Evolutionary conservation across 352 stramenopile species (phyloP).

Genomic region (Pythium guiyangense): DNA sequence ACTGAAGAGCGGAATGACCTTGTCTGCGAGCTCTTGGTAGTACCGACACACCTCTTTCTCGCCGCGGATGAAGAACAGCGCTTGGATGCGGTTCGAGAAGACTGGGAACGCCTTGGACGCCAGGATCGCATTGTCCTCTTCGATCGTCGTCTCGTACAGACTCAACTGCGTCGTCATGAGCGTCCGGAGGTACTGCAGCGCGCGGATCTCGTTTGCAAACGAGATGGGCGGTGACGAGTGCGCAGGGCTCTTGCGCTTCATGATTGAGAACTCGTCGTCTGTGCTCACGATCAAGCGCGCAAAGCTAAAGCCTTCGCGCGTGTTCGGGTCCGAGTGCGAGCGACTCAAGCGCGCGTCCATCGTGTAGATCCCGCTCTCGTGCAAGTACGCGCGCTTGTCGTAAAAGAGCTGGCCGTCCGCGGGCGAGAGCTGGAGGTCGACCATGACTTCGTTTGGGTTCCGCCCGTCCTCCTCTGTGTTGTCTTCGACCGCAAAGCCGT

Average conservation of each 20-base stretch:
- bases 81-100: slow-evolving; percentile 87
- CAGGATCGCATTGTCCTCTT: slow-evolving; percentile 82
- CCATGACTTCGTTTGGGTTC: slow-evolving; percentile 97
- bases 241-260: slow-evolving; percentile 76
- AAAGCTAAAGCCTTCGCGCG: slow-evolving; percentile 84
- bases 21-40: slow-evolving; percentile 78
- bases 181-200: slow-evolving; percentile 60
- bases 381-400: slow-evolving; percentile 79
- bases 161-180: slow-evolving; percentile 81
- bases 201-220: slow-evolving; percentile 82
- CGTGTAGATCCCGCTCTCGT: slow-evolving; percentile 83
- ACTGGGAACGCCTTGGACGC: slow-evolving; percentile 73
- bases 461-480: slow-evolving; percentile 97
- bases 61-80: slow-evolving; percentile 85
- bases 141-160: slow-evolving; percentile 82
- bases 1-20: slow-evolving; percentile 79
- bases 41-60: slow-evolving; percentile 87
- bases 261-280: slow-evolving; percentile 77
- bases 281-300: slow-evolving; percentile 79
- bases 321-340: slow-evolving; percentile 82
- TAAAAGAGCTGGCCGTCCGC: slow-evolving; percentile 74
- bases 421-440: slow-evolving; percentile 69
- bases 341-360: slow-evolving; percentile 85
- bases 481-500: slow-evolving; percentile 98
- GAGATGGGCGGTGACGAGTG: slow-evolving; percentile 79